Evolutionary conservation across 768 basidiomycete species (phyloP).

Genomic region (Hypholoma sublateritium): DNA sequence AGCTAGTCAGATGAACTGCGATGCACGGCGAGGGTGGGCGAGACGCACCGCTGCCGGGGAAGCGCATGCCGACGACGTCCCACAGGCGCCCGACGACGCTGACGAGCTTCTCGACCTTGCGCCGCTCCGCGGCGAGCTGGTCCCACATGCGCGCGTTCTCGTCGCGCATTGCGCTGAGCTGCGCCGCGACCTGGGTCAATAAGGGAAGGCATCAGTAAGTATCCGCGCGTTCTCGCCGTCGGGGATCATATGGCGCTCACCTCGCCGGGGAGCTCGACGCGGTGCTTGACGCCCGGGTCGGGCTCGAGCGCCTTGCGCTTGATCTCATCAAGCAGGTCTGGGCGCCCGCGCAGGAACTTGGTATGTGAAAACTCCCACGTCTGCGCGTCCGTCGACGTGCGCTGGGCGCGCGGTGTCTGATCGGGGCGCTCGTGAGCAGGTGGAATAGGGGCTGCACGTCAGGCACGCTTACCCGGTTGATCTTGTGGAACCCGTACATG

Average conservation of each 20-base stretch:
- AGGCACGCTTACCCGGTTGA: constrained; percentile 65
- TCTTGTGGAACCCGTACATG: constrained; percentile 97
- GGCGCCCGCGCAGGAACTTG: constrained; percentile 79
- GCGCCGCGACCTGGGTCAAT: constrained; percentile 50
- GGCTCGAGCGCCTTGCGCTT: constrained; percentile 85
- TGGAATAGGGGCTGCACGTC: too few species aligned
- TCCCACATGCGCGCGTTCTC: constrained; percentile 69
- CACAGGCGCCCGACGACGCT: constrained; percentile 59
- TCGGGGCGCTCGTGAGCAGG: too few species aligned
- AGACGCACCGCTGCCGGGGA: constrained; percentile 52
- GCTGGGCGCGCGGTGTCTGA: constrained; percentile 80
- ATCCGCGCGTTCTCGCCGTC: constrained; percentile 11
- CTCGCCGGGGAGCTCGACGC: constrained; percentile 81
- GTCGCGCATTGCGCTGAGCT: constrained; percentile 68
- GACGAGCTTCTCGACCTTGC: constrained; percentile 62
- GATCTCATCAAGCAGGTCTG: constrained; percentile 82
- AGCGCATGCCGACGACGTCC: constrained; percentile 59
- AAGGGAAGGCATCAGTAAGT: constrained; percentile 17
- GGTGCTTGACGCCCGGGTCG: constrained; percentile 67
- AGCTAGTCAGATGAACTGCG: background rate
- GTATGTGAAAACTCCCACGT: constrained; percentile 90
- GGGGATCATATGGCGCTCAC: constrained; percentile 35
- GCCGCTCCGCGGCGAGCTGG: constrained; percentile 51
- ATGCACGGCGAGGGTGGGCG: constrained; percentile 4
- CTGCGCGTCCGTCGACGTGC: constrained; percentile 78